Evolutionary conservation across 768 basidiomycete species (phyloP).

Genomic region (Tulasnella sp.): DNA sequence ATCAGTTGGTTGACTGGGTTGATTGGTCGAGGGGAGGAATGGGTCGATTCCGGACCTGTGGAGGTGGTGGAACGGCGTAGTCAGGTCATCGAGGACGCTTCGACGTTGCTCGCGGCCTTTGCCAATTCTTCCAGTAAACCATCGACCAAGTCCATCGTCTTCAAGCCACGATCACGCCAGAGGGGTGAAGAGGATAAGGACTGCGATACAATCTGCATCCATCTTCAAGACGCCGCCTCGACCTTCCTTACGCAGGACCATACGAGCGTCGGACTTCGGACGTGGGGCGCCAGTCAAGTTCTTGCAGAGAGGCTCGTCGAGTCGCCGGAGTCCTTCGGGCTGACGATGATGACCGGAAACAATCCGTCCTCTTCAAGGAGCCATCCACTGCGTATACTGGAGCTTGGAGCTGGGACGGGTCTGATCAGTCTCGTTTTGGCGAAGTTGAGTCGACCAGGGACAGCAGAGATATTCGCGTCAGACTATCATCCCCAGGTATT

Average conservation of each 20-base stretch:
- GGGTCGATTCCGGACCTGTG: slow-evolving; percentile 29
- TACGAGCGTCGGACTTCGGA: slow-evolving; percentile 73
- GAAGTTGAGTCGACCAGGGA: slow-evolving; percentile 32
- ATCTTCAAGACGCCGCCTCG: slow-evolving; percentile 51
- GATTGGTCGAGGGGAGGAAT: slow-evolving; percentile 47
- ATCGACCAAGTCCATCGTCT: slow-evolving; percentile 44
- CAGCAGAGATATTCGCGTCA: slow-evolving; percentile 46
- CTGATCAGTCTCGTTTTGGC: slow-evolving; percentile 62
- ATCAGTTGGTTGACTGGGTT: slow-evolving; percentile 68
- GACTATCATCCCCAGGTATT: slow-evolving; percentile 75
- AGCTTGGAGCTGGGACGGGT: slow-evolving; percentile 82
- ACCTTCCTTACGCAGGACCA: slow-evolving; percentile 54
- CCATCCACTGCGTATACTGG: slow-evolving; percentile 41
- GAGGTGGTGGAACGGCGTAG: slow-evolving; percentile 30
- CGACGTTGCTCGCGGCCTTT: slow-evolving; percentile 49
- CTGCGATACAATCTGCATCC: slow-evolving; percentile 31
- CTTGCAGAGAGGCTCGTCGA: slow-evolving; percentile 53
- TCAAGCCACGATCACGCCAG: slow-evolving; percentile 29
- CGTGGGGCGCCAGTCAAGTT: slow-evolving; percentile 71
- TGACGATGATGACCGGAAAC: slow-evolving; percentile 23
- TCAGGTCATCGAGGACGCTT: slow-evolving; percentile 44
- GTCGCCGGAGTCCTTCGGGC: slow-evolving; percentile 34
- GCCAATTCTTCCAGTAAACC: slow-evolving; percentile 39
- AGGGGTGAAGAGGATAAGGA: no score
- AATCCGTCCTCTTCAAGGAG: background rate